Conservation (phyloP, 805 yeast genomes). For the Aciculoconidium aculeatum region DNA sequence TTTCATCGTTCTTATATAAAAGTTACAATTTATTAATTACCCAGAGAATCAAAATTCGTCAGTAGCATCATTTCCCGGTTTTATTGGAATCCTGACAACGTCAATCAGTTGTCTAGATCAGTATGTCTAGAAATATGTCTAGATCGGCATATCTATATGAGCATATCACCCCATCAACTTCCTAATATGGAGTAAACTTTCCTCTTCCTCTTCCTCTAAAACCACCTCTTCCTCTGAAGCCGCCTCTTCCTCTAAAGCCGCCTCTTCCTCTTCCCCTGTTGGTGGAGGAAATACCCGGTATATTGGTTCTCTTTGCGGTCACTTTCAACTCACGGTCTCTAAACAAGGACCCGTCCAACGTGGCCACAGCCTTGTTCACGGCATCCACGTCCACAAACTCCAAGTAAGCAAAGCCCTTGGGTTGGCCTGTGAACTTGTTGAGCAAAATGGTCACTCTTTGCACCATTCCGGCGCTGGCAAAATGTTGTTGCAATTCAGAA, state of each 20-base stretch:
- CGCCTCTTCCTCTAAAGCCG: conserved; percentile 36
- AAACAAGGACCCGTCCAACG: conserved; percentile 58
- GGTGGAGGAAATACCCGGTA: conserved; percentile 55
- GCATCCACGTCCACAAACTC: conserved; percentile 69
- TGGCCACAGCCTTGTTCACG: conserved; percentile 57
- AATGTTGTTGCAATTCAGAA: conserved; percentile 71
- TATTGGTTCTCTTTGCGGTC: conserved; percentile 70
- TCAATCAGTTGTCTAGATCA: too few species aligned
- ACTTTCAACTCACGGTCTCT: conserved; percentile 71
- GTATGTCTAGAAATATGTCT: too few species aligned
- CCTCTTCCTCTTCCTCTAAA: conserved; percentile 18
- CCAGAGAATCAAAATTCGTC: too few species aligned
- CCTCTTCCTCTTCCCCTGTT: conserved; percentile 37
- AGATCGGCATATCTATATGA: too few species aligned
- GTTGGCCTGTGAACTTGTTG: conserved; percentile 71
- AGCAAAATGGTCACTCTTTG: conserved; percentile 73
- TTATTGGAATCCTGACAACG: too few species aligned
- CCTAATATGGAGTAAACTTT: conserved; percentile 14
- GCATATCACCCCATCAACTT: too few species aligned
- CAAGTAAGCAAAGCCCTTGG: conserved; percentile 83
- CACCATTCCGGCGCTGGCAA: conserved; percentile 63
- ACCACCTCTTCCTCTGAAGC: conserved; percentile 19
- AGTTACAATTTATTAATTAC: too few species aligned
- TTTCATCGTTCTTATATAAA: too few species aligned
- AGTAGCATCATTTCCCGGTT: too few species aligned